Conservation (phyloP, 768 basidiomycete genomes). For the Leccinum truebloodii region DNA sequence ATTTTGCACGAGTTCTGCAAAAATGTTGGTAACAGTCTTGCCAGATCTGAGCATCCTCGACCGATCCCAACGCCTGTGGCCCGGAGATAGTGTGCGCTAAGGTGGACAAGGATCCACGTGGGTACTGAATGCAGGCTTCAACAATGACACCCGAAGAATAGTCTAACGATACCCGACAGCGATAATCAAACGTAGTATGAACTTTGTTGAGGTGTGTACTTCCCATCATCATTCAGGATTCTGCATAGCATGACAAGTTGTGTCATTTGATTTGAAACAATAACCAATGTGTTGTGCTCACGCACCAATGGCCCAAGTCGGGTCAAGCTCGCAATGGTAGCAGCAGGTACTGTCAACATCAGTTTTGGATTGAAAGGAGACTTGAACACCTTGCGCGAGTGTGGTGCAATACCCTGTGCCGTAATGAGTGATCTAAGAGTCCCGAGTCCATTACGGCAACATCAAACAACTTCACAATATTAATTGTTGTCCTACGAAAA, state of each 20-base stretch:
- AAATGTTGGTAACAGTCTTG: conserved; percentile 55
- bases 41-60: conserved; percentile 50
- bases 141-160: conserved; percentile 59
- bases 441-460: too few relatives aligned
- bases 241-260: conserved; percentile 30
- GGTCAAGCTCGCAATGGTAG: conserved; percentile 40
- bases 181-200: neutral
- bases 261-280: too few relatives aligned
- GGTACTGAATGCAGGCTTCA: conserved; percentile 55
- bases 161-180: conserved; percentile 37
- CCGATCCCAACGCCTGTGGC: conserved; percentile 35
- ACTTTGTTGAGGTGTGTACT: neutral
- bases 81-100: conserved; percentile 59
- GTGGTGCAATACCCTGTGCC: too few relatives aligned
- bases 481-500: too few relatives aligned
- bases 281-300: conserved; percentile 25
- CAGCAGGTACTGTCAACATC: conserved; percentile 21
- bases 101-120: conserved; percentile 59
- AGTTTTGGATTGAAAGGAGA: conserved; percentile 12
- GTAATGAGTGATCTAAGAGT: too few relatives aligned
- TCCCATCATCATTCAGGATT: conserved; percentile 51
- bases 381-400: conserved; percentile 12
- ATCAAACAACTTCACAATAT: too few relatives aligned
- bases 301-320: conserved; percentile 47
- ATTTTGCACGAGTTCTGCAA: conserved; percentile 56